Evolutionary conservation across 495 filamentous ascomycete genomes (phyloP).

Genomic region (Parmelia sp.): DNA sequence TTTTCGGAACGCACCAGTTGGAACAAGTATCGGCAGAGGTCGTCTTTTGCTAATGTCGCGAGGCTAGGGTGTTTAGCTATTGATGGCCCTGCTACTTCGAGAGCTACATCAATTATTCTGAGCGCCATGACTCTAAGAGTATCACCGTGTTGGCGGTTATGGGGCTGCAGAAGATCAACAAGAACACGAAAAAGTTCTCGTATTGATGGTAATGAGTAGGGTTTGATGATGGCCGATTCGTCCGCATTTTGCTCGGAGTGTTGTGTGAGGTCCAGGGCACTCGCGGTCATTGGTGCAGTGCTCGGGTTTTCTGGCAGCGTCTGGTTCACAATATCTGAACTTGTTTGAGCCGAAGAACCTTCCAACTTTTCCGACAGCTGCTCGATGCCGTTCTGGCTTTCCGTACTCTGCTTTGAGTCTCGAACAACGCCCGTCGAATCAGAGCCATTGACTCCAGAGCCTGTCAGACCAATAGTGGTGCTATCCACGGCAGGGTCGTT

Average conservation of each 20-base stretch:
- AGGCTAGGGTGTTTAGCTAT: constrained; percentile 91
- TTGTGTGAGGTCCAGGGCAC: constrained; percentile 20
- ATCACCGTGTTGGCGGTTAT: constrained; percentile 86
- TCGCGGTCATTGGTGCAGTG: constrained; percentile 14
- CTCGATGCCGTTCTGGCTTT: not conserved
- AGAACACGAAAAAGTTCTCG: constrained; percentile 89
- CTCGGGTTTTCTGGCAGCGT: constrained; percentile 3
- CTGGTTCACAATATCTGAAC: not conserved
- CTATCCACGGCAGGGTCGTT: constrained; percentile 87
- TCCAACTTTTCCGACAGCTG: not conserved
- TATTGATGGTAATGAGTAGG: constrained; percentile 90
- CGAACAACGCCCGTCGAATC: constrained; percentile 7
- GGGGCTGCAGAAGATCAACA: constrained; percentile 89
- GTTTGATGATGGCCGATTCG: constrained; percentile 52
- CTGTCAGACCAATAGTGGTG: constrained; percentile 41
- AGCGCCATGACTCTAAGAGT: constrained; percentile 96
- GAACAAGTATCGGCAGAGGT: constrained; percentile 90
- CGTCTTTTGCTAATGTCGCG: constrained; percentile 83
- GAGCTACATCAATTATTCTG: constrained; percentile 92
- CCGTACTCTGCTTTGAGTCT: constrained; percentile 5
- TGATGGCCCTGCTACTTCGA: constrained; percentile 93
- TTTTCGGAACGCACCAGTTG: constrained; percentile 96
- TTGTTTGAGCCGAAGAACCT: not conserved
- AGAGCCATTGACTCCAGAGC: constrained; percentile 13
- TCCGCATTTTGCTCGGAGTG: constrained; percentile 25